Percentiles rank a stretch among this genome's conserved stretches.
Conservation (phyloP, 805 yeast species). For the Ogataea haglerorum region DNA sequence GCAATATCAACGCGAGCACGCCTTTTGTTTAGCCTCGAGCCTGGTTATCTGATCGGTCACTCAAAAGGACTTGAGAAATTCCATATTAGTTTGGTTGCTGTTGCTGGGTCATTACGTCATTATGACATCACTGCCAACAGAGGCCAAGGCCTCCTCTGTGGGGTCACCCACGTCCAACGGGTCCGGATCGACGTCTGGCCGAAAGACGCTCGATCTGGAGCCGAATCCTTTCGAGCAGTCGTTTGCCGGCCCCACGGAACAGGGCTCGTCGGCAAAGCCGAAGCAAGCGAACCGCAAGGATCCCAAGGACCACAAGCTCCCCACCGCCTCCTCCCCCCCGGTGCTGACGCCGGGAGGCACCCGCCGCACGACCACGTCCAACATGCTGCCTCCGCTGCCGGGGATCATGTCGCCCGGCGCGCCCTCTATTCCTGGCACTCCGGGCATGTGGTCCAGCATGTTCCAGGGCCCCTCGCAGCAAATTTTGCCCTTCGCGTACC, state of each 20-base stretch:
- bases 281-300: constrained; percentile 32
- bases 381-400: constrained; percentile 45
- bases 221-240: constrained; percentile 95
- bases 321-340: constrained; percentile 38
- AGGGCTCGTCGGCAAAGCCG: constrained; percentile 4
- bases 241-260: constrained; percentile 46
- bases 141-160: constrained; percentile 4
- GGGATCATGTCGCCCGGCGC: constrained; percentile 44
- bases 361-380: constrained; percentile 32
- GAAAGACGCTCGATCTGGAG: constrained; percentile 48
- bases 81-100: constrained; percentile 1
- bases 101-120: constrained; percentile 4
- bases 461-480: constrained; percentile 35
- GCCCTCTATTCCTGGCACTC: constrained; percentile 46
- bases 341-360: constrained; percentile 53
- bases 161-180: constrained; percentile 11
- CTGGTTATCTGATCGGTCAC: background rate
- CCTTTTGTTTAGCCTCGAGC: background rate
- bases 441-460: constrained; percentile 50
- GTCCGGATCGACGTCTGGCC: constrained; percentile 4
- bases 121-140: constrained; percentile 21
- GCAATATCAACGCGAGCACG: background rate
- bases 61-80: background rate
- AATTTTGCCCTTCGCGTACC: constrained; percentile 7
- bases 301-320: constrained; percentile 15